Evolutionary conservation across 768 basidiomycete species (phyloP).

Genomic region (Phlebiopsis flavidoalba): DNA sequence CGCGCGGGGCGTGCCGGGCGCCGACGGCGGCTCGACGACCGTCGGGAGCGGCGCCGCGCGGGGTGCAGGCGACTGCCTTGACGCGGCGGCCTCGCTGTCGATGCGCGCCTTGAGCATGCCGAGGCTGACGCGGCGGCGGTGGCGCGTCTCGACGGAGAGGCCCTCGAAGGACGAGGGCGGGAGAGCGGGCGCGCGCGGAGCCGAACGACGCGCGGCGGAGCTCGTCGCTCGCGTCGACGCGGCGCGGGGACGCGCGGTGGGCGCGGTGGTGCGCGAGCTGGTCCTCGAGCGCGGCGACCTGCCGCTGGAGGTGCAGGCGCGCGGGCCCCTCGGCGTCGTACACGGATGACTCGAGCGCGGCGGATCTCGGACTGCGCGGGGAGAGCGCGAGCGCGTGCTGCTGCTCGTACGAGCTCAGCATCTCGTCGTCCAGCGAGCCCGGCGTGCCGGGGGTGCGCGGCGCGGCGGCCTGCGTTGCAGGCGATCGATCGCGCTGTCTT

Average conservation of each 20-base stretch:
- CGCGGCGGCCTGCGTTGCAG: slow-evolving; percentile 31
- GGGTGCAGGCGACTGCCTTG: slow-evolving; percentile 46
- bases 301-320: slow-evolving; percentile 66
- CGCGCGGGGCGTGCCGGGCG: slow-evolving; percentile 20
- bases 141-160: slow-evolving; percentile 68
- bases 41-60: slow-evolving; percentile 22
- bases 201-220: slow-evolving; percentile 32
- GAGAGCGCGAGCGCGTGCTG: slow-evolving; percentile 81
- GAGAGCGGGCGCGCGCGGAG: slow-evolving; percentile 21
- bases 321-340: slow-evolving; percentile 70
- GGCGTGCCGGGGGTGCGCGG: slow-evolving; percentile 31
- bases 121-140: slow-evolving; percentile 79
- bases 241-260: slow-evolving; percentile 30
- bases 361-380: slow-evolving; percentile 75
- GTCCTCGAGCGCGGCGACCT: slow-evolving; percentile 59
- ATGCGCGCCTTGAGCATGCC: slow-evolving; percentile 91
- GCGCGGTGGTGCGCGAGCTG: slow-evolving; percentile 49
- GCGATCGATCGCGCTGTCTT: slow-evolving; percentile 27
- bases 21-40: slow-evolving; percentile 23
- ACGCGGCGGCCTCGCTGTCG: slow-evolving; percentile 67
- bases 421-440: slow-evolving; percentile 67
- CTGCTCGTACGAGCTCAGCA: slow-evolving; percentile 64
- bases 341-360: slow-evolving; percentile 61
- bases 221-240: slow-evolving; percentile 38
- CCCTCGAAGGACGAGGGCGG: slow-evolving; percentile 25